Base-by-base conservation (phyloP, 1,284 basidiomycete genomes). In the Leccinum subspadiceum region DNA sequence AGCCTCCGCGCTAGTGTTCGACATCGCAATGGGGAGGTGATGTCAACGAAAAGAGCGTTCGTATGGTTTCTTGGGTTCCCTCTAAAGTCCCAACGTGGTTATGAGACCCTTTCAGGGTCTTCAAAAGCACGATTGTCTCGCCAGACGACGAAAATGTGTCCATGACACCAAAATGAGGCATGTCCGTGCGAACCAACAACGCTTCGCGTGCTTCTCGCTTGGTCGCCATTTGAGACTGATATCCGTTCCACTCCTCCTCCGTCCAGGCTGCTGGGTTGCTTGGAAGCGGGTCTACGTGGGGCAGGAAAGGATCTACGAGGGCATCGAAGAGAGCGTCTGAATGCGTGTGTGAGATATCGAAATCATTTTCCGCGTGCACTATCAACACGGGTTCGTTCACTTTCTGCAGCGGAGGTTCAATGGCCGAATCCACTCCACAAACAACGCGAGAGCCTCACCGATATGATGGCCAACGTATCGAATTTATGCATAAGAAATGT, bases 321-420 rank as follows among this genome's bases (percentile, higher is more conserved):
- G 82, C 77, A 44, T 89, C 78, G 71, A 93, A 93, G 15, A 96
- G 81, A 0, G 78, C 76, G n/a, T 81, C 78, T 0, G 92, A 91
- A 71, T 98, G 95, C 0, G 81, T 77, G 67, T 83, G 75, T 0
- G 91, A 91, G 57, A 97, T 95, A 44, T 93, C 88, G 68, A 79
- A 81, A 75, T 98, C 95, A 69, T 93, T 81, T 65, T 84, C 81
- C 1, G 94, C 86, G 71, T 97, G 94, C 0, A 85, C 84, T 62
- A 97, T 81, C 12, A 96, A 76, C 5, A 94, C 82, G 4, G 89
- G 82, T 0, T 83, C 83, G 35, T 84, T 81, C 57, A 89, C 82
- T 65, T 78, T 77, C 85, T 89, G 67, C 24, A 15, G 46, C 15
- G 20, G n/a, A 46, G 31, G 20, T 57, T 64, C 41, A 53, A 31